A percentile compares a stretch with the other conserved stretches of the same genome.
These are phyloP conservation scores for Mycosarcoma maydis DNA, from an alignment of 1,284 basidiomycete genomes.

Conservation along the genomic window DNA sequence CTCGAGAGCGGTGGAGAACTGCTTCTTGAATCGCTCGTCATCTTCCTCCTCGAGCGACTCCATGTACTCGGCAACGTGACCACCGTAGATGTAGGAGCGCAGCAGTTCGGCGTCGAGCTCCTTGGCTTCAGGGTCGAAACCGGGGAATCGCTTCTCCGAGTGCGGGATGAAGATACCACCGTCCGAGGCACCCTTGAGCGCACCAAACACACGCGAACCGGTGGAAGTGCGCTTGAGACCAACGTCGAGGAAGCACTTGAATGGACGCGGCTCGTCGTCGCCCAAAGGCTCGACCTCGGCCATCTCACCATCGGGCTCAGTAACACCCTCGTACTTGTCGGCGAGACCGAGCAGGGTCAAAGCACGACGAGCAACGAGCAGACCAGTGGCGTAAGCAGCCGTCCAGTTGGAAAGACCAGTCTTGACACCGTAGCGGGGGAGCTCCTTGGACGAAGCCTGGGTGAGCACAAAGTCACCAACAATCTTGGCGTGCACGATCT, in stretches of 20 bases:
- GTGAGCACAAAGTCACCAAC: slow-evolving; percentile 94
- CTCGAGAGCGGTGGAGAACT: slow-evolving; percentile 93
- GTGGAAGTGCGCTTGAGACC: slow-evolving; percentile 98
- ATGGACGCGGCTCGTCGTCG: slow-evolving; percentile 94
- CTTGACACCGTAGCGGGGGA: slow-evolving; percentile 94
- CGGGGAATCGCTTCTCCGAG: slow-evolving; percentile 98
- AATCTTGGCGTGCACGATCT: slow-evolving; percentile 95
- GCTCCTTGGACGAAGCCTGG: slow-evolving; percentile 78
- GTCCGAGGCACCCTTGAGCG: slow-evolving; percentile 98
- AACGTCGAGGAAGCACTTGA: slow-evolving; percentile 98
- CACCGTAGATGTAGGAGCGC: slow-evolving; percentile 98
- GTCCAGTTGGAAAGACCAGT: slow-evolving; percentile 99
- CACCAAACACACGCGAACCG: slow-evolving; percentile 97
- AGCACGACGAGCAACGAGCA: slow-evolving; percentile 93
- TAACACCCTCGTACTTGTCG: slow-evolving; percentile 97
- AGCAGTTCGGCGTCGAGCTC: slow-evolving; percentile 91
- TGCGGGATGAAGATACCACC: slow-evolving; percentile 98
- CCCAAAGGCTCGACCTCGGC: slow-evolving; percentile 83
- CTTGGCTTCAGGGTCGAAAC: slow-evolving; percentile 94
- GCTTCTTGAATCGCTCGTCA: slow-evolving; percentile 99
- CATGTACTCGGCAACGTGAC: slow-evolving; percentile 99
- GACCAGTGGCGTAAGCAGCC: slow-evolving; percentile 97
- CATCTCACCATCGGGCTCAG: slow-evolving; percentile 89
- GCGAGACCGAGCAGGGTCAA: slow-evolving; percentile 93
- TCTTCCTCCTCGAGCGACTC: slow-evolving; percentile 99